These are phyloP conservation scores for Trypanosoma lewisi DNA, from an alignment of 208 protist species.

Conservation along the genomic window DNA sequence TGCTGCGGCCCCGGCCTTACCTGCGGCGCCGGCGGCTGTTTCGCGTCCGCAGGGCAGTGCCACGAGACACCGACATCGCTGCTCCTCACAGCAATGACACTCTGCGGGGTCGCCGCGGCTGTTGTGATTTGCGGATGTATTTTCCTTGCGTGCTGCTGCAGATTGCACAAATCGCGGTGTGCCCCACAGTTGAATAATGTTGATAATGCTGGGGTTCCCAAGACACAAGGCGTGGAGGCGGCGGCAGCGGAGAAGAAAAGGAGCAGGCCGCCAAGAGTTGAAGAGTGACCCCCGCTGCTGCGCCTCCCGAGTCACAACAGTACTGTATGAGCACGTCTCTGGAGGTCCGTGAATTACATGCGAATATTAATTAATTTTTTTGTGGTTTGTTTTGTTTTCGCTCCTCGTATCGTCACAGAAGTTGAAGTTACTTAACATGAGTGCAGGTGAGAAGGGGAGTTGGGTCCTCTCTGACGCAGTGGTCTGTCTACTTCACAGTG, in stretches of 20 bases:
- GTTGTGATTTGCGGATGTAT: background rate
- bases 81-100: background rate
- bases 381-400: too few species aligned
- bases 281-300: background rate
- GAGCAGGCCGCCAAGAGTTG: too few species aligned
- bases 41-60: background rate
- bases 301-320: background rate
- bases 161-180: background rate
- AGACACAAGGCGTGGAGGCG: background rate
- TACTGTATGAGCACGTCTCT: background rate
- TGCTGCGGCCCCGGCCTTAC: background rate
- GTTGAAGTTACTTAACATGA: too few species aligned
- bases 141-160: background rate
- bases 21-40: background rate
- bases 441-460: too few species aligned
- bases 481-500: too few species aligned
- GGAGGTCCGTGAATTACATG: too few species aligned
- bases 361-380: too few species aligned
- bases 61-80: background rate
- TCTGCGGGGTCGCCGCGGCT: background rate
- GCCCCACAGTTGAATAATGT: background rate
- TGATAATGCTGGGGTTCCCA: too few species aligned
- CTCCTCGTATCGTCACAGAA: too few species aligned
- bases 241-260: too few species aligned
- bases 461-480: too few species aligned